A percentile compares a stretch with the other conserved stretches of the same genome.
Conservation (phyloP, 331 rosid genomes). For the Prunus yedoensis region DNA sequence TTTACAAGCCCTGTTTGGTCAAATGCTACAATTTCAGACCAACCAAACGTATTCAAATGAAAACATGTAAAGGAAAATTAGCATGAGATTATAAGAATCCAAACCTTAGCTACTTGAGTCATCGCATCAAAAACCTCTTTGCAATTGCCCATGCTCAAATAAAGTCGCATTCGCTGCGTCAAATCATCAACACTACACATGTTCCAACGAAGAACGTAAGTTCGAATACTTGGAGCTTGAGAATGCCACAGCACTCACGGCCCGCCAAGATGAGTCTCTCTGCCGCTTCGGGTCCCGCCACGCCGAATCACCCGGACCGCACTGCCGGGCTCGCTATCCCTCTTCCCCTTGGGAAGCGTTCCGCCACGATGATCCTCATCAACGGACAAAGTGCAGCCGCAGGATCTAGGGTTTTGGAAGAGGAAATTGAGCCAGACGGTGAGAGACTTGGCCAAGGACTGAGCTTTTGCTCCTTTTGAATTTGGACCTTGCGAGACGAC, state of each 20-base stretch:
- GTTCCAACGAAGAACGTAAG: constrained; percentile 59
- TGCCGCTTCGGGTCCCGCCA: constrained; percentile 87
- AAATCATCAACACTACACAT: constrained; percentile 86
- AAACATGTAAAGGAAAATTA: neutral
- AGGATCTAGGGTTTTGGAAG: constrained; percentile 63
- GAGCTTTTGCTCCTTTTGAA: constrained; percentile 61
- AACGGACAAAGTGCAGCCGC: constrained; percentile 57
- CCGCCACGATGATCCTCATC: constrained; percentile 12
- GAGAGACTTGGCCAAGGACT: constrained; percentile 76
- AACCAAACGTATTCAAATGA: constrained; percentile 1
- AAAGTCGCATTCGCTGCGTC: constrained; percentile 64
- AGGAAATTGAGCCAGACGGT: constrained; percentile 91
- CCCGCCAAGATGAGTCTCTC: constrained; percentile 48
- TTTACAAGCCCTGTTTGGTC: neutral
- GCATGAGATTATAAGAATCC: constrained; percentile 5
- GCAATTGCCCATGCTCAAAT: constrained; percentile 61
- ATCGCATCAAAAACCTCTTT: constrained; percentile 59
- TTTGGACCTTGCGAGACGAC: constrained; percentile 59
- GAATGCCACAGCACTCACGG: constrained; percentile 29
- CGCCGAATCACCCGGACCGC: constrained; percentile 55
- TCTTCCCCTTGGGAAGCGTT: constrained; percentile 52
- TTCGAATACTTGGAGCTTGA: constrained; percentile 40
- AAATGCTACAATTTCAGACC: neutral
- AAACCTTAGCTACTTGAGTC: constrained; percentile 74
- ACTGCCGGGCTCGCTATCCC: constrained; percentile 41